Conservation (phyloP, 164 flowering plant genomes). For the Buxus sempervirens region DNA sequence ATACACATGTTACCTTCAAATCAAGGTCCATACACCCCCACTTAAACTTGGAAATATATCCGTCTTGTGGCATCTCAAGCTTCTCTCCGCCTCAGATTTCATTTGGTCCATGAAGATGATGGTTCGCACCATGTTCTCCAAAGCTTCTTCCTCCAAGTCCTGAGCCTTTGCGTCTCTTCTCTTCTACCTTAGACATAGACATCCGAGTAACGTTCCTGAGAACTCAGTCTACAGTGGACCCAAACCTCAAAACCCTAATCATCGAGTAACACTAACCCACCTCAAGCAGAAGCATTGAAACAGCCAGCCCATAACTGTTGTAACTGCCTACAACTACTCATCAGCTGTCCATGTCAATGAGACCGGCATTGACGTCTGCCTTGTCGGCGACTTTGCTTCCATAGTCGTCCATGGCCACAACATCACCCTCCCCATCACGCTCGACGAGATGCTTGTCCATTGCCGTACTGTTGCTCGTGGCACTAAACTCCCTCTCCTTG, state of each 20-base stretch:
- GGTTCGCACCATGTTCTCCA: background rate
- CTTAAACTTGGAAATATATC: too few species aligned
- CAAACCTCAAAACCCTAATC: conserved; percentile 51
- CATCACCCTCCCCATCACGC: conserved; percentile 78
- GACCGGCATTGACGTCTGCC: conserved; percentile 83
- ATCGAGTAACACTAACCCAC: conserved; percentile 64
- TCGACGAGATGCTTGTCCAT: conserved; percentile 94
- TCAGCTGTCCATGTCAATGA: conserved; percentile 80
- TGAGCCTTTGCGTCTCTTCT: conserved; percentile 3
- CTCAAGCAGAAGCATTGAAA: conserved; percentile 56
- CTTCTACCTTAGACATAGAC: conserved; percentile 18
- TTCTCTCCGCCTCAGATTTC: too few species aligned
- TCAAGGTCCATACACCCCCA: too few species aligned
- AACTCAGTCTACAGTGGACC: conserved; percentile 89
- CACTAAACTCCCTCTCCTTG: conserved; percentile 68
- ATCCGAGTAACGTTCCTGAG: conserved; percentile 82
- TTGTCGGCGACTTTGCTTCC: conserved; percentile 91
- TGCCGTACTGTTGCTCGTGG: conserved; percentile 96
- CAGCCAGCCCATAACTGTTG: conserved; percentile 72
- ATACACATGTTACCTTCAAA: background rate
- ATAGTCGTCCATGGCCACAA: conserved; percentile 98
- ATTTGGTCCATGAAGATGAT: background rate
- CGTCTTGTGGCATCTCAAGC: too few species aligned
- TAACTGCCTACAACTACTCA: conserved; percentile 94
- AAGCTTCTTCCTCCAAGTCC: conserved; percentile 4